Base-by-base conservation (phyloP, 1,284 basidiomycete species). In the Chalciporus sp. region DNA sequence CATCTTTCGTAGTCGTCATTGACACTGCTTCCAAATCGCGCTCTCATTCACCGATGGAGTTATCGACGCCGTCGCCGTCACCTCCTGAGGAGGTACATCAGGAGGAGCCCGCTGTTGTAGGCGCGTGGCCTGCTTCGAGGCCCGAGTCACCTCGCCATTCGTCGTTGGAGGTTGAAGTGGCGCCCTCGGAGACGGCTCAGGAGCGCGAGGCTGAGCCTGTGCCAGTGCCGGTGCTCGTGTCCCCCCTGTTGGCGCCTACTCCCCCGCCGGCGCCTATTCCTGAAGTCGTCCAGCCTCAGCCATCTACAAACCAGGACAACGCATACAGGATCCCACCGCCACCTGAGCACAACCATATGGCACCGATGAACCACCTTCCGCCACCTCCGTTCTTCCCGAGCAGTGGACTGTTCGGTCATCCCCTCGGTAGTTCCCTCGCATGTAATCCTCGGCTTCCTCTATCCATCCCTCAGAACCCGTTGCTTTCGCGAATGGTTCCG, bases 31-130 rank as follows among this genome's bases (percentile, higher is more conserved):
- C 61, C 57, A 57, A 50, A 28, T 66, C 66, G 14, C 67, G 60
- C 23, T 78, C 76, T 17, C 70, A 68, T 44, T 80, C 80, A 7
- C 77, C 80, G 0, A 81, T 82, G 75, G 77, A 80, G 33, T 68
- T 81, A 4, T 72, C 72, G 7, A 78, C 75, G 26, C 74, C 72
- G 42, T 61, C 69, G 20, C 53, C 61, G 48, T 58, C 67, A 29
- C 55, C 61, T 43, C 56, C 47, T 20, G 41, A 51, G 3, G 58
- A 59, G 42, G 51, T 4, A 10, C 66, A 56, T 16, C 64, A 57
- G 7, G 17, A 43, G 3, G 68, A 72, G 17, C 70, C 69, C 42
- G 55, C 67, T 26, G 54, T 72, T 9, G 49, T 74, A 14, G 72
- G 71, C 20, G 69, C 72, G 16, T 75, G 72, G 64, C 69, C 73